Evolutionary conservation across 306 rosid genomes (phyloP).

Genomic region (Prunus davidiana): DNA sequence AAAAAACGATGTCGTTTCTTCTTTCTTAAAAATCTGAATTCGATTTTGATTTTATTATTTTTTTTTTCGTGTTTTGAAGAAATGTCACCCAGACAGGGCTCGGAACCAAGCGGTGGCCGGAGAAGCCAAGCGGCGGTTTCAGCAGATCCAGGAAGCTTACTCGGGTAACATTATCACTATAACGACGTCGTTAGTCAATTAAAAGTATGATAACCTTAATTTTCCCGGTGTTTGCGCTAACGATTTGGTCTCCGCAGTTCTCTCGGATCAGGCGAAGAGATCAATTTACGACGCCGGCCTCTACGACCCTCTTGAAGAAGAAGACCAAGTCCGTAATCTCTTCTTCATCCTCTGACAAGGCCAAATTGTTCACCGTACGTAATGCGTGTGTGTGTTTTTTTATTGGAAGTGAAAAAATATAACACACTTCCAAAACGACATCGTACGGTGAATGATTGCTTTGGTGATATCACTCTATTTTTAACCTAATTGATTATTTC

Average conservation of each 20-base stretch:
- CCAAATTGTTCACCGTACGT: conserved; percentile 10
- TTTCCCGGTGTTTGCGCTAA: background rate
- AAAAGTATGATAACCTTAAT: too few species aligned
- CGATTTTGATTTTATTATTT: background rate
- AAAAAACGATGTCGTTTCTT: background rate
- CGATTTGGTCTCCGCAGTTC: conserved; percentile 50
- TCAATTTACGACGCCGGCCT: conserved; percentile 93
- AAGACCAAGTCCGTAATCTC: conserved; percentile 57
- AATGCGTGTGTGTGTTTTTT: background rate
- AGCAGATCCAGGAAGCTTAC: conserved; percentile 92
- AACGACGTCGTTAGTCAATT: conserved; percentile 3
- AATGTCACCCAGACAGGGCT: conserved; percentile 90
- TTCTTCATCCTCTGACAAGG: background rate
- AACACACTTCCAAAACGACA: too few species aligned
- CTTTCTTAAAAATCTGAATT: background rate
- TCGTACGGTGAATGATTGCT: too few species aligned
- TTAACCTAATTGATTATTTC: background rate
- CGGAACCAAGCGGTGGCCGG: conserved; percentile 55
- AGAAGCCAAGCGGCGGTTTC: conserved; percentile 85
- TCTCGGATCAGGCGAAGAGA: conserved; percentile 78
- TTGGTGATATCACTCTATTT: background rate
- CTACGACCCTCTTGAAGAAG: conserved; percentile 78
- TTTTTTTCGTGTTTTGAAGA: conserved; percentile 31
- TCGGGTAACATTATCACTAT: conserved; percentile 42
- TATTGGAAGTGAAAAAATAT: background rate